Base-by-base conservation (phyloP, 345 rosid genomes). In the Anastatica hierochuntica region DNA sequence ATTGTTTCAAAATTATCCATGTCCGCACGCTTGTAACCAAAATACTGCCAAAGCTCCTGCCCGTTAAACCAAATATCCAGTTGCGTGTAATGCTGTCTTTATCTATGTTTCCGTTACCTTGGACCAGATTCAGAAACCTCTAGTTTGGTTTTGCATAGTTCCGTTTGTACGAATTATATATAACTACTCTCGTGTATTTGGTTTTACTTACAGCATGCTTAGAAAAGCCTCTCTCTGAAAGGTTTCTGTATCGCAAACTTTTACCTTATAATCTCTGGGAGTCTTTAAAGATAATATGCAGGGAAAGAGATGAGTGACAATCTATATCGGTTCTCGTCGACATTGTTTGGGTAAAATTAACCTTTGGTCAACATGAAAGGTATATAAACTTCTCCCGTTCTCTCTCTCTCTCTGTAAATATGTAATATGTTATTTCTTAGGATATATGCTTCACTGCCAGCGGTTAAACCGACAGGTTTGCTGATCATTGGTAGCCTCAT, bases 51-150 rank as follows among this genome's bases (percentile, higher is more conserved):
- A n/a, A 90, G 82, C 77, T 82, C 72, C 63, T 57, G 69, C 64
- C 85, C 58, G 47, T 74, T 58, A 79, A 79, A 77, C 95, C 84
- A 62, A 44, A 66, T 73, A 23, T 60, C 66, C n/a, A 66, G 67
- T 71, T 64, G 40, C 67, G 76, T 76, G 24, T 64, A 64, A 72
- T 79, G 68, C 68, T 64, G 58, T 57, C 39, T 73, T n/a, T n/a
- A 21, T 43, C 58, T 43, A 44, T 37, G 55, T 33, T 21, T 14
- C 58, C 53, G n/a, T 50, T 66, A 26, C 64, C 64, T 56, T 17
- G 10, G 20, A 58, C 59, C 60, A 49, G 41, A 38, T 51, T 53
- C 60, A 40, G 33, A 44, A 24, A 52, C 65, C 71, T 39, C 19
- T 53, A 60, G 66, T 17, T 59, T 60, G 60, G 41, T 15, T 66